Conservation (phyloP, 306 rosid species). For the Cucurbita pepo region DNA sequence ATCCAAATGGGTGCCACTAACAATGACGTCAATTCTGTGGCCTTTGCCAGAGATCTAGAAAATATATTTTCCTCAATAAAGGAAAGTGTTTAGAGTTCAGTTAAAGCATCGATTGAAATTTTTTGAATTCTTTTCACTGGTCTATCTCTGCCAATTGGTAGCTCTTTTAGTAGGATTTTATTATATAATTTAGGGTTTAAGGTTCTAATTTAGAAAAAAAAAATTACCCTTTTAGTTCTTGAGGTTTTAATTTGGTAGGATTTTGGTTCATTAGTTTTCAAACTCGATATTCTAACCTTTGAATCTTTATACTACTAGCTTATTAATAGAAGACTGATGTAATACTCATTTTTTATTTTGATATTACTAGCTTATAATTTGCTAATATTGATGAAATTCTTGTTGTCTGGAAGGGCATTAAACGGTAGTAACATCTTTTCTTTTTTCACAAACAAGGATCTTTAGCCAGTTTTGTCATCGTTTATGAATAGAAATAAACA, state of each 20-base stretch:
- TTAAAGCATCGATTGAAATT: neutral
- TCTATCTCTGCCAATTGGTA: neutral
- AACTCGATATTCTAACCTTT: too few relatives aligned
- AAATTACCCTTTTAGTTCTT: too few relatives aligned
- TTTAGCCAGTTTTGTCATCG: neutral
- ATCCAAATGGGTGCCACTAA: slow-evolving; percentile 92
- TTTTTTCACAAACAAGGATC: neutral
- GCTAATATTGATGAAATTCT: neutral
- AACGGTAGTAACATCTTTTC: neutral
- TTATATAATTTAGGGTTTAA: neutral
- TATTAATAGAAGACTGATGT: too few relatives aligned
- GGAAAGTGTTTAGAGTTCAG: slow-evolving; percentile 28
- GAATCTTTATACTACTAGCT: too few relatives aligned
- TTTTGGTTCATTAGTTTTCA: too few relatives aligned
- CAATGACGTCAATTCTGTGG: slow-evolving; percentile 46
- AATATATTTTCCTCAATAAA: slow-evolving; percentile 72
- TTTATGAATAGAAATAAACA: neutral
- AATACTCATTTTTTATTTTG: too few relatives aligned
- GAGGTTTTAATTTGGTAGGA: too few relatives aligned
- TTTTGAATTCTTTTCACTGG: neutral
- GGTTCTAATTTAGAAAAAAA: too few relatives aligned
- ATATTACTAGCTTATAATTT: too few relatives aligned
- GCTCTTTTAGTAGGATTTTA: neutral
- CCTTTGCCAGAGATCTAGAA: slow-evolving; percentile 70
- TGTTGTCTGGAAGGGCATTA: neutral